Evolutionary conservation across 2,329 filamentous ascomycete genomes (phyloP).

Genomic region (Penicillium thymicola): DNA sequence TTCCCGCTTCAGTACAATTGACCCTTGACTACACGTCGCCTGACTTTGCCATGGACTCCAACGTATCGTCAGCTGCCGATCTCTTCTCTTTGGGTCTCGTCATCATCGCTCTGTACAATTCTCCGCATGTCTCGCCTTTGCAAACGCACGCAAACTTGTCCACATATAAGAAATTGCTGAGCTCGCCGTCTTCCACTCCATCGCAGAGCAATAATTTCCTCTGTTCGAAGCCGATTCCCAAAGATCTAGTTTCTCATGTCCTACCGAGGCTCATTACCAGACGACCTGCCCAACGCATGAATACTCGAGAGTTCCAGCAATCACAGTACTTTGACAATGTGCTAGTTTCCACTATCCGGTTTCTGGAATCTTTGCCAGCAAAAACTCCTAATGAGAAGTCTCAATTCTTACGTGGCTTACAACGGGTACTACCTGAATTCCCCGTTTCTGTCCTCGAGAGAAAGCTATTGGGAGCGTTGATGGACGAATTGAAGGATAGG

Average conservation of each 20-base stretch:
- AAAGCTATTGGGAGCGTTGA: slow-evolving; percentile 81
- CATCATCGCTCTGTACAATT: slow-evolving; percentile 88
- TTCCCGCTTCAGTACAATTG: slow-evolving; percentile 80
- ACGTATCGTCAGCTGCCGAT: slow-evolving; percentile 77
- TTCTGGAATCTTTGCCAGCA: slow-evolving; percentile 83
- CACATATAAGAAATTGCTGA: slow-evolving; percentile 80
- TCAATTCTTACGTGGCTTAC: slow-evolving; percentile 84
- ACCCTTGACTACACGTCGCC: slow-evolving; percentile 92
- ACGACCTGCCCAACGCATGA: slow-evolving; percentile 80
- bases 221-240: slow-evolving; percentile 73
- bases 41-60: slow-evolving; percentile 89
- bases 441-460: slow-evolving; percentile 91
- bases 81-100: slow-evolving; percentile 91
- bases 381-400: slow-evolving; percentile 90
- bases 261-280: slow-evolving; percentile 83
- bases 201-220: slow-evolving; percentile 80
- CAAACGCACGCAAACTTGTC: slow-evolving; percentile 77
- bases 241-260: slow-evolving; percentile 70
- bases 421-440: slow-evolving; percentile 84
- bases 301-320: slow-evolving; percentile 86
- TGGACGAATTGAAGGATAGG: slow-evolving; percentile 92
- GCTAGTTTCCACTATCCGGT: slow-evolving; percentile 91
- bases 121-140: slow-evolving; percentile 83
- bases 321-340: slow-evolving; percentile 97
- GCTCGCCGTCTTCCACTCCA: slow-evolving; percentile 73